These are phyloP conservation scores for Zalerion maritima DNA, from an alignment of 495 filamentous ascomycete genomes.

Conservation along the genomic window DNA sequence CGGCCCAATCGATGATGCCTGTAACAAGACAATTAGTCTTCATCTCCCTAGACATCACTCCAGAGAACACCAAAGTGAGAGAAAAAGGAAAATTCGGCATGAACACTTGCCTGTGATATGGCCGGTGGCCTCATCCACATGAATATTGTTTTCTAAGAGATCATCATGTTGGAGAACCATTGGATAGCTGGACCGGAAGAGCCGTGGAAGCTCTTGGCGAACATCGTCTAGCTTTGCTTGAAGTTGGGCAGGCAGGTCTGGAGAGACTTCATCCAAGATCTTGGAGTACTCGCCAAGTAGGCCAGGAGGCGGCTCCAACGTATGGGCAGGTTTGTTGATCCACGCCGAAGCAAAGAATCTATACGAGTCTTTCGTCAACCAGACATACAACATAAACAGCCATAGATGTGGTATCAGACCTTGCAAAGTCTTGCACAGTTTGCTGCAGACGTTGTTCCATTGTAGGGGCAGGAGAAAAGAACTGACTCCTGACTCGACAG, in stretches of 20 bases:
- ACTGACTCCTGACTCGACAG: constrained; percentile 5
- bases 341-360: constrained; percentile 14
- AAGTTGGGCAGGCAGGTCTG: constrained; percentile 5
- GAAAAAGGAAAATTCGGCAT: constrained; percentile 6
- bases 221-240: constrained; percentile 4
- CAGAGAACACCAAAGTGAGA: constrained; percentile 6
- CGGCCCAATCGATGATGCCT: constrained; percentile 5
- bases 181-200: constrained; percentile 5
- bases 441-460: constrained; percentile 6
- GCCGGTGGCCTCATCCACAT: constrained; percentile 5
- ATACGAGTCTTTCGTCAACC: constrained; percentile 2
- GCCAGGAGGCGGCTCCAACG: constrained; percentile 7
- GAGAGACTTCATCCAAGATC: constrained; percentile 5
- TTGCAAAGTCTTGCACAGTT: constrained; percentile 13
- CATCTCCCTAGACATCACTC: constrained; percentile 6
- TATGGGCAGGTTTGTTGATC: constrained; percentile 8
- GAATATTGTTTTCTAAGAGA: constrained; percentile 6
- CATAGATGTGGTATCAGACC: constrained; percentile 6
- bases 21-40: constrained; percentile 7
- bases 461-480: constrained; percentile 1
- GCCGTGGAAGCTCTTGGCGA: constrained; percentile 2
- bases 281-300: constrained; percentile 6
- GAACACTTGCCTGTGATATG: constrained; percentile 6
- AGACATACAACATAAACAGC: constrained; percentile 2
- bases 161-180: constrained; percentile 5